These are phyloP conservation scores for Leccinum subspadiceum DNA, from an alignment of 1,284 basidiomycete genomes.

Conservation along the genomic window DNA sequence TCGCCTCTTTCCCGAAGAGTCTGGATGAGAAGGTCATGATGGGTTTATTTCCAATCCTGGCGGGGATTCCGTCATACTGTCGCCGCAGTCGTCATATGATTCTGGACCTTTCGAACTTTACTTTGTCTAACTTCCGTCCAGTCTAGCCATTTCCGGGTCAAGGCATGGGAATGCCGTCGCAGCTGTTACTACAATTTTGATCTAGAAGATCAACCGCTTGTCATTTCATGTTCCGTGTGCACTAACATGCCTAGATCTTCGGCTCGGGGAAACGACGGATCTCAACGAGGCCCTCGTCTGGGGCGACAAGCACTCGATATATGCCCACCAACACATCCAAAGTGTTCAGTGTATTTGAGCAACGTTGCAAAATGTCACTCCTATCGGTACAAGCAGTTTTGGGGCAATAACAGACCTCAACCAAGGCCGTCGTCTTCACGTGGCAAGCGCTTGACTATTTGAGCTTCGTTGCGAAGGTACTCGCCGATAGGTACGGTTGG, in stretches of 20 bases:
- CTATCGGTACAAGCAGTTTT: not conserved
- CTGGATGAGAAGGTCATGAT: not conserved
- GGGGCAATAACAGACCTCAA: not conserved
- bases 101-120: not conserved
- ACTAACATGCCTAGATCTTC: not conserved
- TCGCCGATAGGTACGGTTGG: not conserved
- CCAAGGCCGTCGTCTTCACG: not conserved
- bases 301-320: not conserved
- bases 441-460: too few species aligned
- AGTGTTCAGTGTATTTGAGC: not conserved
- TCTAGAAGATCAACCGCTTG: too few species aligned
- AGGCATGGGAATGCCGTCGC: not conserved
- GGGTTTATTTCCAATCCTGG: too few species aligned
- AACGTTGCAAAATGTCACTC: not conserved
- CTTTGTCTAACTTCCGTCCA: not conserved
- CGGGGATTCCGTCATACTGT: not conserved
- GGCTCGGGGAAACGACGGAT: not conserved
- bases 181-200: not conserved
- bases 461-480: too few species aligned
- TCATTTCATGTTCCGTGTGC: too few species aligned
- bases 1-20: not conserved
- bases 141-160: not conserved
- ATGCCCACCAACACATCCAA: not conserved
- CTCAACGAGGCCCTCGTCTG: not conserved
- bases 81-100: not conserved